Evolutionary conservation across 106 monocot species (phyloP), one percentile per base, ranked within the genome.

Genomic region (Alisma plantagoaquatica): DNA sequence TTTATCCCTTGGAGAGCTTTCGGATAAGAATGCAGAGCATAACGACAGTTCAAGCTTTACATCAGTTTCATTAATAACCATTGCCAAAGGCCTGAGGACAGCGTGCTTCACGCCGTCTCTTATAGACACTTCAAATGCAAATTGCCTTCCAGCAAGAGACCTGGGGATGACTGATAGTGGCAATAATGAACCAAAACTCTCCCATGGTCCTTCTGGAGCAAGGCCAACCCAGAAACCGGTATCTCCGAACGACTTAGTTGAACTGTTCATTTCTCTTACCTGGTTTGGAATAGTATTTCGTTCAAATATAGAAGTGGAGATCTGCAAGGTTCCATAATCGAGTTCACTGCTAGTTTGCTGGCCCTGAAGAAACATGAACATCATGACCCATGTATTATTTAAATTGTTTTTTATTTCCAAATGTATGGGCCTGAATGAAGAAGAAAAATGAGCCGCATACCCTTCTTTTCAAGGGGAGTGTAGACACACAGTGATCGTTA

Each of bases 91-190:
- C 50, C 88, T 80, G 41, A 96, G 70, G 46, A 73, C 66, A 28
- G 81, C 87, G 76, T 89, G 87, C 56, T 84, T 96, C 59, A 70
- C 76, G 30, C 78, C 81, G 69, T 81, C 78, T 44, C 43, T 77
- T 73, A 88, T 76, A 23, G 60, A 31, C 38, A 96, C 81, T 62
- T 96, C 96, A 69, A 89, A 73, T 17, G 84, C 88, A 53, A 96
- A 81, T 33, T 62, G 48, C 29, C 71, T 78, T 57, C 60, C 67
- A 38, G 84, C 59, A 29, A 96, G 59, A 42, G 65, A 73, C 60
- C 84, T 88, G 14, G 96, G 88, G 47, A 76, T 43, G 46, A 81
- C 57, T 54, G 78, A 54, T 50, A 81, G 49, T 43, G 96, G 78
- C 17, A 96, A 59, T 58, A 81, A 46, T 19, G 88, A 73, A 41